Base-by-base conservation (phyloP, 208 protist genomes). In the Acanthamoeba sp. region DNA sequence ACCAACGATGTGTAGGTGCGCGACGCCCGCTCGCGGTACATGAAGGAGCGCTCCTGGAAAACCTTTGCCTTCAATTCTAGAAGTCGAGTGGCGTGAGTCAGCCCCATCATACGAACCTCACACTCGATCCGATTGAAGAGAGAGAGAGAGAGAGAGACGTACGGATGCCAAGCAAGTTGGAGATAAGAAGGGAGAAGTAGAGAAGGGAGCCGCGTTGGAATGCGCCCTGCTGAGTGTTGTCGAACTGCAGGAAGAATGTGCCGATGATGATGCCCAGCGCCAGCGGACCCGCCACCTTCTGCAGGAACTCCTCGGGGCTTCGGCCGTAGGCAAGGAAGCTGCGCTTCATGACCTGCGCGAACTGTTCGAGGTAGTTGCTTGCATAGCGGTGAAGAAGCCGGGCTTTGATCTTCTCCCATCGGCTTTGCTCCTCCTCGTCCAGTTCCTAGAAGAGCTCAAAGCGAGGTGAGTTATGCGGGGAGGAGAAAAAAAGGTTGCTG, bases 191-290 rank as follows among this genome's bases (percentile, higher is more conserved):
- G 20, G 50, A 32, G 45, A 45, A 88, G 50, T 62, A 88, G 45
- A 88, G 40, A 0, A 88, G 14, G 45, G n/a, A 20, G 29, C 9
- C 27, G 22, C 42, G 42, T 10, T 88, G 29, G 24, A 24, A 20
- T 4, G 45, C 50, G n/a, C 45, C 38, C 22, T n/a, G 18, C 32
- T 64, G 42, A 55, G 27, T 52, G 48, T 62, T 38, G 48, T 88
- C 22, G n/a, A 64, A 24, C 42, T 88, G 48, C 18, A 88, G 50
- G 80, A 64, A 88, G n/a, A 40, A 62, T 27, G 50, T 64, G 27
- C 80, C 80, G n/a, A 88, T 52, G 32, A 88, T n/a, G 48, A 88
- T 18, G 80, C 80, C 80, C 42, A 88, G 10, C 42, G 9, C 42
- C 50, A 88, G 14, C n/a, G 80, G 50, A 2, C 20, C 32, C 6